phyloP scores from a whole-genome alignment of 2,329 filamentous ascomycete genomes.

The Fonsecaea nubica region DNA sequence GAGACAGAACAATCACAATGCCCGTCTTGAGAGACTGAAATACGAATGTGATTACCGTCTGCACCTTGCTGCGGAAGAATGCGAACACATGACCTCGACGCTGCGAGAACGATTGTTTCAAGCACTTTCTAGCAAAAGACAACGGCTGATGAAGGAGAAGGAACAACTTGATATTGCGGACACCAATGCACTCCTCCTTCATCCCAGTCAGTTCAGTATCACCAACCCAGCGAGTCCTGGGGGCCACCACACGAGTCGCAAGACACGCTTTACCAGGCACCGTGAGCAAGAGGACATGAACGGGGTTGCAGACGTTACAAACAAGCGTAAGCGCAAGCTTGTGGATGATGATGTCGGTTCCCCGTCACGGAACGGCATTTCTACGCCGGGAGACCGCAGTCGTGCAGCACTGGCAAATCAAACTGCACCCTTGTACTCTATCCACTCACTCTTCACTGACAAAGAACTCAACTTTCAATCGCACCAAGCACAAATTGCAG shows the following conservation, averaged over 20 bases:
- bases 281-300: conserved; percentile 60
- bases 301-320: conserved; percentile 56
- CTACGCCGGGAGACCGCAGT: conserved; percentile 60
- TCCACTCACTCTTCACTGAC: conserved; percentile 70
- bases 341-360: conserved; percentile 66
- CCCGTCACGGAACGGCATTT: conserved; percentile 59
- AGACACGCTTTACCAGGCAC: conserved; percentile 68
- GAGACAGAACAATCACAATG: conserved; percentile 63
- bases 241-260: conserved; percentile 65
- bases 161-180: conserved; percentile 71
- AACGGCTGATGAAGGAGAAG: conserved; percentile 67
- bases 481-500: conserved; percentile 66
- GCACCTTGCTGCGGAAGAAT: conserved; percentile 68
- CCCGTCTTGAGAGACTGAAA: conserved; percentile 61
- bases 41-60: conserved; percentile 65
- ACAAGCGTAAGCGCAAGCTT: conserved; percentile 65
- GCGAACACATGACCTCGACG: conserved; percentile 63
- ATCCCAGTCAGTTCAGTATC: conserved; percentile 71
- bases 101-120: conserved; percentile 67
- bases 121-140: conserved; percentile 63
- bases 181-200: conserved; percentile 68
- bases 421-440: conserved; percentile 65
- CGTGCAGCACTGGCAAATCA: conserved; percentile 60
- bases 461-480: conserved; percentile 69
- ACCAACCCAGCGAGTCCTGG: conserved; percentile 69